These are phyloP conservation scores for Saturnispora ahearnii DNA, from an alignment of 805 yeast genomes.

Conservation along the genomic window DNA sequence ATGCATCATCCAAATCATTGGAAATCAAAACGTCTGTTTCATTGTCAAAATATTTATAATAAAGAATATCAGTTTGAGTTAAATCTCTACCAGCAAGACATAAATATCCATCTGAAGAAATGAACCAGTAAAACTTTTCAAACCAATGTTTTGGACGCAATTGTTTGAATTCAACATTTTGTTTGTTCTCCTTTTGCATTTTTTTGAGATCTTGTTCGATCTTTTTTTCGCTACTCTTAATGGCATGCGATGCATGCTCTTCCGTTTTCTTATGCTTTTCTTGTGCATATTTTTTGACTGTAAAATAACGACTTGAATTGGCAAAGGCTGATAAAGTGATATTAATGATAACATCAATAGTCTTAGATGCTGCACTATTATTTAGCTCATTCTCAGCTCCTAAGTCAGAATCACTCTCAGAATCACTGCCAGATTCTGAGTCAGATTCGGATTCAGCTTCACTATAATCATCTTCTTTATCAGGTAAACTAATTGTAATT, in stretches of 20 bases:
- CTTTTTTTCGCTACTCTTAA: conserved; percentile 73
- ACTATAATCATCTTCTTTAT: conserved; percentile 29
- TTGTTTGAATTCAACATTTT: conserved; percentile 39
- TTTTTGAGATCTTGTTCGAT: conserved; percentile 64
- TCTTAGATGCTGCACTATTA: conserved; percentile 14
- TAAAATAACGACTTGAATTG: conserved; percentile 76
- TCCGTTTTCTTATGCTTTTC: conserved; percentile 76
- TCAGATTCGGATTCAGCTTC: conserved; percentile 27
- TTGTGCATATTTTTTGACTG: conserved; percentile 63
- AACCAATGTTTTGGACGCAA: conserved; percentile 78
- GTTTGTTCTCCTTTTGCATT: conserved; percentile 48
- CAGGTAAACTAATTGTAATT: conserved; percentile 48
- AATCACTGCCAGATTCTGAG: conserved; percentile 27
- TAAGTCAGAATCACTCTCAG: conserved; percentile 29
- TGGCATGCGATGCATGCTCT: conserved; percentile 64
- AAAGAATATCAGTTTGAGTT: conserved; percentile 70
- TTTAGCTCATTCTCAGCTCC: conserved; percentile 16
- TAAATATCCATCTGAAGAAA: conserved; percentile 81
- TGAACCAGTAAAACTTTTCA: conserved; percentile 91
- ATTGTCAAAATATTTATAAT: conserved; percentile 61
- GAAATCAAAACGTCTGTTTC: conserved; percentile 64
- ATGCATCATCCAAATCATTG: conserved; percentile 64
- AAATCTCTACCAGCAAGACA: conserved; percentile 82
- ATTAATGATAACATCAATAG: conserved; percentile 54
- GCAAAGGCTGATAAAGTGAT: conserved; percentile 73